Evolutionary conservation across 192 early-diverging fungal genomes (phyloP), one percentile per base, ranked within the genome.

Genomic region (Rhizoclosmatium sp.): DNA sequence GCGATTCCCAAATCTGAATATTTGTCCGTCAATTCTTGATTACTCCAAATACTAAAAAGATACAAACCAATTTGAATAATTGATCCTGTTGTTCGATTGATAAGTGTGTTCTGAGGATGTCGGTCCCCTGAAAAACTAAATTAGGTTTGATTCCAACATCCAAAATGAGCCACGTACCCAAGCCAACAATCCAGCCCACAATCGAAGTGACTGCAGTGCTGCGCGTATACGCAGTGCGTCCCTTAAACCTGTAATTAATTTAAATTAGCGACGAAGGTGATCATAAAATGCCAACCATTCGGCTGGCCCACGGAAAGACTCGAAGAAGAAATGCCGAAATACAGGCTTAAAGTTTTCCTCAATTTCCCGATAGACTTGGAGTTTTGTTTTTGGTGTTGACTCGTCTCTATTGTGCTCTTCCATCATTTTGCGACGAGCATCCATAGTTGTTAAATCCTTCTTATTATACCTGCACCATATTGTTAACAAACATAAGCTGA

Each of bases 101-200:
- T 85, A 69, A 99, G 75, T 39, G 97, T 96, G 81, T 99, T 99
- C 76, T 96, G 94, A 66, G 94, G 79, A 79, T 99, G 97, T 0
- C 97, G 89, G 83, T 99, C 97, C 31, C 97, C 97, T 4, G 98
- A 82, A 4, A 31, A 31, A 31, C 31, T 31, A 0, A 31, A 31
- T 31, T 31, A 31, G 31, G 31, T 31, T 31, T 58, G 12, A 16
- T 58, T 58, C 31, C 31, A 31, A 31, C 31, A 31, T 31, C 0
- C 31, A 31, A 31, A 31, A 31, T 31, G 31, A 31, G 14, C 12
- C 12, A 58, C 56, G 12, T 4, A 73, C 58, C 3, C 21, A 39
- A 67, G 9, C 75, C 12, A n/a, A 98, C 93, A 16, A 95, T 91
- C 82, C 93, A 96, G 0, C 95, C 96, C 51, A 93, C 90, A 51